Evolutionary conservation across 225 moss, liverwort and hornwort genomes (phyloP).

Genomic region (Marchantia polymorpha): DNA sequence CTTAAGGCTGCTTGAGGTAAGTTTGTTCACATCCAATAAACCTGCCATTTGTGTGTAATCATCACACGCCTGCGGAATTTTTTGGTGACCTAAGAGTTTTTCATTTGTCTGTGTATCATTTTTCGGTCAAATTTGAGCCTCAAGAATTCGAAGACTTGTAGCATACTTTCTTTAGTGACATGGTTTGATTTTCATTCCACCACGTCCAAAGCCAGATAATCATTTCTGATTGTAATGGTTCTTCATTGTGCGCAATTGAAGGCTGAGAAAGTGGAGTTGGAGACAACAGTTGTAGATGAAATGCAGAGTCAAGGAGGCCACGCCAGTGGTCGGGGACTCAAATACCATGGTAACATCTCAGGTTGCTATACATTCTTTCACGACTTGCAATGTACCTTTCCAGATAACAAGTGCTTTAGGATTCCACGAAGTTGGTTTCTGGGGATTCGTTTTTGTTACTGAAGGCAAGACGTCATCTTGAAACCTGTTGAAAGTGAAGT

Average conservation of each 20-base stretch:
- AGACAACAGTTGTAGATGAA: slow-evolving; percentile 99
- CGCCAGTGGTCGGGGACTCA: slow-evolving; percentile 57
- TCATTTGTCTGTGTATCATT: background rate
- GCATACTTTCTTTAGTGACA: background rate
- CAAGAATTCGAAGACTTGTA: too few relatives aligned
- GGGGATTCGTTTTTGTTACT: background rate
- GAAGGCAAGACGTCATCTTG: background rate
- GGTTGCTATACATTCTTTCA: background rate
- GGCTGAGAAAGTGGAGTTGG: slow-evolving; percentile 99
- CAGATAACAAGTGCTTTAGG: background rate
- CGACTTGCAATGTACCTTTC: background rate
- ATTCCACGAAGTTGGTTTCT: background rate
- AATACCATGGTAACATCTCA: slow-evolving; percentile 67
- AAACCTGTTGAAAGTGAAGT: background rate
- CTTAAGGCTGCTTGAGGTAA: slow-evolving; percentile 83
- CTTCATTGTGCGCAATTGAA: slow-evolving; percentile 26
- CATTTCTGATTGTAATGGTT: background rate
- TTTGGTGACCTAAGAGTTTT: background rate
- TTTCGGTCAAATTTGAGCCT: background rate
- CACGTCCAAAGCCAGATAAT: background rate
- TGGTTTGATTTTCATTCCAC: background rate
- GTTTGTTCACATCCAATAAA: background rate
- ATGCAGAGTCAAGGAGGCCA: slow-evolving; percentile 84
- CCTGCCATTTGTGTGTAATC: too few relatives aligned
- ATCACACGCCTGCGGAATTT: background rate